phyloP scores from a whole-genome alignment of 2,329 filamentous ascomycete species.

The Chaetothyriales sp. region DNA sequence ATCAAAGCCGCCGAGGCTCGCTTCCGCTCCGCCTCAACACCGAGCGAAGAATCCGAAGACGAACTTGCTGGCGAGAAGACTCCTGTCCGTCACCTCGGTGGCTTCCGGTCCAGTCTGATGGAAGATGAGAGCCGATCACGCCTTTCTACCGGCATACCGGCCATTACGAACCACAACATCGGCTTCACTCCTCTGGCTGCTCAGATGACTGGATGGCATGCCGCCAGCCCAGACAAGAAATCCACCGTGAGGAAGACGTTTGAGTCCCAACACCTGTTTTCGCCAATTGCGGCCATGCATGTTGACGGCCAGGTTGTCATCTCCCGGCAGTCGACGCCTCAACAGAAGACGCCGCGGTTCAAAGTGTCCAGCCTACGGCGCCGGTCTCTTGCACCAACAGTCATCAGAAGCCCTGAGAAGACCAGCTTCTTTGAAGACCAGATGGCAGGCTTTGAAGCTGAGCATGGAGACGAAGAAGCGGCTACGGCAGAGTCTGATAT shows the following conservation, averaged over 20 bases:
- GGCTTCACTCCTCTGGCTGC: slow-evolving; percentile 51
- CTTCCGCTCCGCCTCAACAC: neutral
- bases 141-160: slow-evolving; percentile 9
- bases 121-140: slow-evolving; percentile 7
- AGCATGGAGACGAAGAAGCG: slow-evolving; percentile 2
- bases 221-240: slow-evolving; percentile 36
- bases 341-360: slow-evolving; percentile 10
- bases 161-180: slow-evolving; percentile 19
- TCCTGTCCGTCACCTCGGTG: slow-evolving; percentile 2
- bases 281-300: slow-evolving; percentile 11
- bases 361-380: slow-evolving; percentile 7
- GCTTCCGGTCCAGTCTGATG: slow-evolving; percentile 7
- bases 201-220: slow-evolving; percentile 48
- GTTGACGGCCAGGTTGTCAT: slow-evolving; percentile 13
- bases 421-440: slow-evolving; percentile 48
- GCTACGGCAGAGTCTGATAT: slow-evolving; percentile 4
- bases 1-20: neutral
- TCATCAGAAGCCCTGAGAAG: slow-evolving; percentile 26
- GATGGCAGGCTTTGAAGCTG: slow-evolving; percentile 30
- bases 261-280: slow-evolving; percentile 13
- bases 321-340: slow-evolving; percentile 18
- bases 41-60: slow-evolving; percentile 18
- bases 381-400: slow-evolving; percentile 17
- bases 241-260: slow-evolving; percentile 13
- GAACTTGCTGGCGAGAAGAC: slow-evolving; percentile 17